These are phyloP conservation scores for Aspergillus sp. DNA, from an alignment of 2,329 filamentous ascomycete species.

Conservation along the genomic window DNA sequence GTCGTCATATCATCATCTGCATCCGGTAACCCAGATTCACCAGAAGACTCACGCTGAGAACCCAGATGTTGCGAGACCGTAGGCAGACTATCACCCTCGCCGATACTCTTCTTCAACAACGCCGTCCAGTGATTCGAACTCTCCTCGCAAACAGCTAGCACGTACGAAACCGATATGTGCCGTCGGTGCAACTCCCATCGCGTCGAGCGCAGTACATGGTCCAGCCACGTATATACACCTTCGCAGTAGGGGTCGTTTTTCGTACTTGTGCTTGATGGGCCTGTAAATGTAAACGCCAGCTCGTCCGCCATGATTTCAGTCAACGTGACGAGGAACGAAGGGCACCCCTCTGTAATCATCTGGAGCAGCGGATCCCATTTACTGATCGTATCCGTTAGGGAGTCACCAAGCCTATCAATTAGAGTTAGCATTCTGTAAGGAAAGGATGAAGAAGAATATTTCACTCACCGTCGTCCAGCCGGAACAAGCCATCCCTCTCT, in stretches of 20 bases:
- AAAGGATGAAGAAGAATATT: not conserved
- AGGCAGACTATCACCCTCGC: not conserved
- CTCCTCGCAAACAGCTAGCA: slow-evolving; percentile 33
- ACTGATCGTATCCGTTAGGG: slow-evolving; percentile 29
- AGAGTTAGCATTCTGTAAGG: not conserved
- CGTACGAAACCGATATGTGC: slow-evolving; percentile 32
- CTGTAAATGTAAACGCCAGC: slow-evolving; percentile 30
- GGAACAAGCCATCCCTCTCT: slow-evolving; percentile 28
- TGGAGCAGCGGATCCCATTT: slow-evolving; percentile 40
- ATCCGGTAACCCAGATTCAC: slow-evolving; percentile 1
- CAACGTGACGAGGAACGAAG: slow-evolving; percentile 39
- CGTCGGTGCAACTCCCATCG: slow-evolving; percentile 35
- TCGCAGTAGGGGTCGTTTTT: slow-evolving; percentile 38
- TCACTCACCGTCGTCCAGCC: slow-evolving; percentile 26
- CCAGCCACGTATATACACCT: slow-evolving; percentile 50
- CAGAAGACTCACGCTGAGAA: not conserved
- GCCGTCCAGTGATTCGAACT: slow-evolving; percentile 34
- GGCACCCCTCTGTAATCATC: slow-evolving; percentile 34
- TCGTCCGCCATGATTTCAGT: slow-evolving; percentile 38
- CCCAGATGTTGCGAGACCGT: not conserved
- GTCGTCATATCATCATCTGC: slow-evolving; percentile 19
- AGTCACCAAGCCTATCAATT: slow-evolving; percentile 24
- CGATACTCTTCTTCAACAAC: slow-evolving; percentile 21
- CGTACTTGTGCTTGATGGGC: slow-evolving; percentile 15
- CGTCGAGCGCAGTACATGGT: slow-evolving; percentile 46